phyloP scores from a whole-genome alignment of 257 asterid species.

The Solanum stenotomum region DNA sequence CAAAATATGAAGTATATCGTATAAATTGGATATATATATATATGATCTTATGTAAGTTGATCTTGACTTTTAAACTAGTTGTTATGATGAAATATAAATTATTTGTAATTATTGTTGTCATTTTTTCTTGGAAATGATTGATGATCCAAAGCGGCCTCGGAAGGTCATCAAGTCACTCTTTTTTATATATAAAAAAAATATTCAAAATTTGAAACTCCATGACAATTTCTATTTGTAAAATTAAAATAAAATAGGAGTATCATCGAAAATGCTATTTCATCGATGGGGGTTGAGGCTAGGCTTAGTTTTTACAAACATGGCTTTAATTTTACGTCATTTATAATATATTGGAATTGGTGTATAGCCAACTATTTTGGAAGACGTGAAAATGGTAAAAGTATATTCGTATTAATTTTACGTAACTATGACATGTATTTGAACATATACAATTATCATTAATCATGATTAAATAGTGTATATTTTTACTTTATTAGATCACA shows the following conservation, averaged over 20 bases:
- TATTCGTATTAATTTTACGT: too few species aligned
- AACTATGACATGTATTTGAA: background rate
- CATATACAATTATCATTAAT: too few species aligned
- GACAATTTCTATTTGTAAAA: background rate
- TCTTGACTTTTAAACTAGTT: background rate
- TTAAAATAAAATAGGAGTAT: background rate
- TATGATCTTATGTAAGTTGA: background rate
- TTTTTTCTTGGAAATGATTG: background rate
- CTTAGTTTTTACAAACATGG: background rate
- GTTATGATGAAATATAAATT: background rate
- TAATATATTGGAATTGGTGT: background rate
- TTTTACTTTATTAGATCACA: background rate
- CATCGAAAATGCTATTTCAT: background rate
- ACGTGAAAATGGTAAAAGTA: background rate
- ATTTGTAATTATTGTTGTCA: background rate
- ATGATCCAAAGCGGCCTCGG: background rate
- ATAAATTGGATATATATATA: too few species aligned
- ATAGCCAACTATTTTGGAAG: background rate
- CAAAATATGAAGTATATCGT: too few species aligned
- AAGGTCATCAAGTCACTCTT: background rate
- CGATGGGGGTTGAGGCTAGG: background rate
- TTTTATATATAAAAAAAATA: background rate
- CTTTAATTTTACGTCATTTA: background rate
- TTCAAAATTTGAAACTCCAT: background rate
- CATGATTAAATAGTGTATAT: background rate